Conservation (phyloP, 352 stramenopile species). For the Sclerospora graminicola region DNA sequence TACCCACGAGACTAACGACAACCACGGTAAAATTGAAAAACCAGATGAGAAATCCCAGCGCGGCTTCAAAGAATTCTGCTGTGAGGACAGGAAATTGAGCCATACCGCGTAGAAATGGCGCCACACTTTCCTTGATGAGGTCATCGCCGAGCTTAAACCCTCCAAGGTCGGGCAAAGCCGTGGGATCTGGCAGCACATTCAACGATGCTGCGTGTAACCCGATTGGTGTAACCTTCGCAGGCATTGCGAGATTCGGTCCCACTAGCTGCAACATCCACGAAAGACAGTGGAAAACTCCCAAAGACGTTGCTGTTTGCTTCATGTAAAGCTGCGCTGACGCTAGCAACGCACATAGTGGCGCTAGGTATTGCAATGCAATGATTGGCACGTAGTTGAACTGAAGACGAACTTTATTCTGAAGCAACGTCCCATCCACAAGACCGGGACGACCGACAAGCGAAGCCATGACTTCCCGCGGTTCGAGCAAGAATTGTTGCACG, state of each 20-base stretch:
- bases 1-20: constrained; percentile 46
- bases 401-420: constrained; percentile 62
- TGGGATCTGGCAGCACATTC: constrained; percentile 27
- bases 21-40: constrained; percentile 52
- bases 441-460: constrained; percentile 42
- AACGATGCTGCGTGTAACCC: constrained; percentile 11
- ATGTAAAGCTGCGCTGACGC: constrained; percentile 37
- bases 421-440: constrained; percentile 38
- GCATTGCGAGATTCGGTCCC: constrained; percentile 7
- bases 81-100: constrained; percentile 48
- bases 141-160: constrained; percentile 48
- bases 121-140: constrained; percentile 30
- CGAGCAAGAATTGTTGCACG: constrained; percentile 70
- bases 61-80: constrained; percentile 41
- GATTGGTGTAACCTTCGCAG: constrained; percentile 8
- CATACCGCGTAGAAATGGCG: constrained; percentile 55
- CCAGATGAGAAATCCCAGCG: constrained; percentile 67
- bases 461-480: constrained; percentile 59
- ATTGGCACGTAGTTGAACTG: constrained; percentile 80
- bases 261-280: constrained; percentile 20
- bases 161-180: constrained; percentile 33
- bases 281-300: constrained; percentile 29
- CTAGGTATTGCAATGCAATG: constrained; percentile 72
- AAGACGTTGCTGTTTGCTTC: constrained; percentile 40
- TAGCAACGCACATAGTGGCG: constrained; percentile 34